Evolutionary conservation across 1,284 basidiomycete genomes (phyloP).

Genomic region (Lignosus rhinocerotis): DNA sequence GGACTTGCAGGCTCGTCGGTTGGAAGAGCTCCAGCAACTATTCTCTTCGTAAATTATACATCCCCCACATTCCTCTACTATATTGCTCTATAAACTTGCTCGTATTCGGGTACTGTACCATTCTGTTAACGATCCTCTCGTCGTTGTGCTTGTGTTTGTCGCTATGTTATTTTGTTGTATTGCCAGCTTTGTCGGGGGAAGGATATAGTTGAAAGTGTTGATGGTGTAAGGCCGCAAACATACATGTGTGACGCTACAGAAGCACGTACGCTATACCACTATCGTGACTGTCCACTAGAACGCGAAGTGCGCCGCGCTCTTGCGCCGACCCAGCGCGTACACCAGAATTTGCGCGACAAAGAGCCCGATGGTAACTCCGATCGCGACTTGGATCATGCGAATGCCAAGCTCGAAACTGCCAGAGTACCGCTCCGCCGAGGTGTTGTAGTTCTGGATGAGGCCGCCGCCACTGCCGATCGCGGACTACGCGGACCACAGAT

Average conservation of each 20-base stretch:
- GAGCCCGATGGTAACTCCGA: conserved; percentile 82
- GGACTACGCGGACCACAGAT: conserved; percentile 46
- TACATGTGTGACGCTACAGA: not conserved
- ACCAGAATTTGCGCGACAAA: conserved; percentile 81
- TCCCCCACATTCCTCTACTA: conserved; percentile 4
- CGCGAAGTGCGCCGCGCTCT: conserved; percentile 74
- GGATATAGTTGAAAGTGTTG: not conserved
- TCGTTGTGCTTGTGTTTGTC: conserved; percentile 11
- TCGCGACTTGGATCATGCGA: conserved; percentile 84
- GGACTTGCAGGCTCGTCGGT: conserved; percentile 78
- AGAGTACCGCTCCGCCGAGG: conserved; percentile 66
- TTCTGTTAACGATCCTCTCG: conserved; percentile 7
- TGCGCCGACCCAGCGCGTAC: conserved; percentile 73
- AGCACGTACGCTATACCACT: too few species aligned
- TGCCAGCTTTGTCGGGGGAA: not conserved
- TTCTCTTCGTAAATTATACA: conserved; percentile 46
- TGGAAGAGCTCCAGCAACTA: conserved; percentile 79
- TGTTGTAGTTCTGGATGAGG: conserved; percentile 68
- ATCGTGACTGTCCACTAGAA: conserved; percentile 47
- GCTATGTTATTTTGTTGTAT: conserved; percentile 20
- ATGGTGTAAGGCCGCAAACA: not conserved
- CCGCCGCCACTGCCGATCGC: conserved; percentile 86
- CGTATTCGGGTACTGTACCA: conserved; percentile 14
- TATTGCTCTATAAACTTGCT: conserved; percentile 16
- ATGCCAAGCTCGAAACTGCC: conserved; percentile 68